phyloP scores from a whole-genome alignment of 345 rosid genomes.

The Hirschfeldia incana region DNA sequence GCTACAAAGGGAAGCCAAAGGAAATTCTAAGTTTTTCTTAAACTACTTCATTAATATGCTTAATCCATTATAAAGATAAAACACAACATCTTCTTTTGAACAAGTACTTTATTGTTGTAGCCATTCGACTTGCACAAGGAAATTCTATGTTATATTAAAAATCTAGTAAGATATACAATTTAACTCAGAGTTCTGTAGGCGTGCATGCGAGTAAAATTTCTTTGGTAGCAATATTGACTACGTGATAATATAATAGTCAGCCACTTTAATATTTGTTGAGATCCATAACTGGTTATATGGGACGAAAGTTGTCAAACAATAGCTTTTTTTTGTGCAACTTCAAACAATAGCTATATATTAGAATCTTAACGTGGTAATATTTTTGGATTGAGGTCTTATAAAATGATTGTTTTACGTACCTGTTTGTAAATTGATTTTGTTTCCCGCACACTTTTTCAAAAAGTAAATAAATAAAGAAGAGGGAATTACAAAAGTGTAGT shows the following conservation, averaged over 20 bases:
- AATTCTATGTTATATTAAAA: not conserved
- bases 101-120: not conserved
- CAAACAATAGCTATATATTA: not conserved
- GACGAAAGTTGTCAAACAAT: not conserved
- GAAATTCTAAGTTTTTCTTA: not conserved
- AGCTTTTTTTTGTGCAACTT: too few species aligned
- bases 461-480: constrained; percentile 32
- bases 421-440: constrained; percentile 88
- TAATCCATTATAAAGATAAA: not conserved
- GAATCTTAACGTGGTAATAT: constrained; percentile 31
- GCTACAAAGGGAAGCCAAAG: not conserved
- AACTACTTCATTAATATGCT: not conserved
- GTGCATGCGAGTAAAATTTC: not conserved
- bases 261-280: not conserved
- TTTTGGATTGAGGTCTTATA: constrained; percentile 55
- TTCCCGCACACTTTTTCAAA: constrained; percentile 61
- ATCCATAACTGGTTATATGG: constrained; percentile 7
- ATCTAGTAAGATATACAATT: not conserved
- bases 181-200: not conserved
- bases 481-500: constrained; percentile 48
- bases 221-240: constrained; percentile 16
- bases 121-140: not conserved
- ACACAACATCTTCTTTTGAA: not conserved
- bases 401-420: constrained; percentile 58
- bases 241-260: constrained; percentile 1